A percentile compares a stretch with the other conserved stretches of the same genome.
Conservation (phyloP, 2,329 filamentous ascomycete species). For the Bimuria novae-zelandiae region DNA sequence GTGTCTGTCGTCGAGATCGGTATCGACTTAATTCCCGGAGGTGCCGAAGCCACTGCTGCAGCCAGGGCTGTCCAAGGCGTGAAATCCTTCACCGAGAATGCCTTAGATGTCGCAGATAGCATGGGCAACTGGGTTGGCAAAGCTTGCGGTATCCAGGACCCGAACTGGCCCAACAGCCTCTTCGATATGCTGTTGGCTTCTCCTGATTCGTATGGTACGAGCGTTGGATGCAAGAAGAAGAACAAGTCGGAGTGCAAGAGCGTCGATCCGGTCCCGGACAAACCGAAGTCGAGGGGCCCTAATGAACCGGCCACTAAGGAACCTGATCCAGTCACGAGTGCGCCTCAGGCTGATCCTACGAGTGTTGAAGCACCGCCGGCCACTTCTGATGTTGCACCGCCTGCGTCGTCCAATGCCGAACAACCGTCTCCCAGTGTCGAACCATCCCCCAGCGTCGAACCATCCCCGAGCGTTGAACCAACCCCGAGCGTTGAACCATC, state of each 20-base stretch:
- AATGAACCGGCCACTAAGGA: neutral
- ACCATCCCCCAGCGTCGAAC: neutral
- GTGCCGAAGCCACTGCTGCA: neutral
- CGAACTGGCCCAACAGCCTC: slow-evolving; percentile 6
- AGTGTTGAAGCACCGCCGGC: neutral
- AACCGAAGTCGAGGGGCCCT: neutral
- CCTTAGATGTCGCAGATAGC: slow-evolving; percentile 3
- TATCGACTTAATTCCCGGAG: neutral
- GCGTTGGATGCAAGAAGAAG: slow-evolving; percentile 6
- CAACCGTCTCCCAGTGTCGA: neutral
- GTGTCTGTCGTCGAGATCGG: slow-evolving; percentile 1
- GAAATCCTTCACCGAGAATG: slow-evolving; percentile 11
- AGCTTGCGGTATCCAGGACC: slow-evolving; percentile 1
- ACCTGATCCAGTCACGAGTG: neutral
- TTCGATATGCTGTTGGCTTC: neutral
- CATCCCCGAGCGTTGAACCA: neutral
- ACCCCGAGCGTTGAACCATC: too few relatives aligned
- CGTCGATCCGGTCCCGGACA: neutral
- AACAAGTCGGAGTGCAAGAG: slow-evolving; percentile 1
- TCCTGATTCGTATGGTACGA: slow-evolving; percentile 3
- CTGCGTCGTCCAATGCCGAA: neutral
- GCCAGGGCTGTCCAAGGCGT: slow-evolving; percentile 5
- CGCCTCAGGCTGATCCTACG: neutral
- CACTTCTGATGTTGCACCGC: neutral
- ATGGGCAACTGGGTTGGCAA: slow-evolving; percentile 10